A percentile compares a stretch with the other conserved stretches of the same genome.
Conservation (phyloP, 306 rosid species). For the Spatholobus suberectus region DNA sequence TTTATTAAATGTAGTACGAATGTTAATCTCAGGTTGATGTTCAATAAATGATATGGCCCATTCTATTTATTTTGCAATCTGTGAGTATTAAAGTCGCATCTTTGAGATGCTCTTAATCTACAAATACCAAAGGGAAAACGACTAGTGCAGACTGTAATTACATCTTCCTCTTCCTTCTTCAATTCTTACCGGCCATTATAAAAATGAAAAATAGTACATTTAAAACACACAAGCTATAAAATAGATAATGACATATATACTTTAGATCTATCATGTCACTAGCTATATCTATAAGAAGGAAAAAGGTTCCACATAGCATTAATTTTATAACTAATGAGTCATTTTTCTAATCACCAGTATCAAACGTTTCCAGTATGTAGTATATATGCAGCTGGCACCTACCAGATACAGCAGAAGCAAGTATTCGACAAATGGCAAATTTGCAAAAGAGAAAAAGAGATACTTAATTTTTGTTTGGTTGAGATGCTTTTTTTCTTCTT, state of each 20-base stretch:
- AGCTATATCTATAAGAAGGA: slow-evolving; percentile 41
- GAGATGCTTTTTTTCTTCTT: slow-evolving; percentile 52
- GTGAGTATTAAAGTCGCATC: slow-evolving; percentile 26
- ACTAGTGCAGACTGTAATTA: slow-evolving; percentile 28
- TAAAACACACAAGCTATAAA: slow-evolving; percentile 40
- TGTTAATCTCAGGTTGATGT: neutral
- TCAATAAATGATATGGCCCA: neutral
- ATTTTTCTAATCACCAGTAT: slow-evolving; percentile 58
- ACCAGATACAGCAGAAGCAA: slow-evolving; percentile 46
- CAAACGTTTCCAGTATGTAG: slow-evolving; percentile 56
- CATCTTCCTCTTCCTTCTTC: neutral
- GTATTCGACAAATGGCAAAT: slow-evolving; percentile 58
- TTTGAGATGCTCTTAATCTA: slow-evolving; percentile 18
- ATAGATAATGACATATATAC: slow-evolving; percentile 50
- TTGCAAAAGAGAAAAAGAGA: slow-evolving; percentile 40
- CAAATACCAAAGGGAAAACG: slow-evolving; percentile 38
- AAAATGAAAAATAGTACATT: neutral
- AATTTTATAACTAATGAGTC: slow-evolving; percentile 51
- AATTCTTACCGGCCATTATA: neutral
- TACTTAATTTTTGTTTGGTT: slow-evolving; percentile 35
- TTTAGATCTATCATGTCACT: slow-evolving; percentile 54
- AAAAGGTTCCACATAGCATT: slow-evolving; percentile 43
- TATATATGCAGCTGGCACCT: slow-evolving; percentile 69
- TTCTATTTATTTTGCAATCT: slow-evolving; percentile 4
- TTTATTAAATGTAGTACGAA: neutral